Evolutionary conservation across 148 eudicot species (phyloP).

Genomic region (Talinum fruticosum): DNA sequence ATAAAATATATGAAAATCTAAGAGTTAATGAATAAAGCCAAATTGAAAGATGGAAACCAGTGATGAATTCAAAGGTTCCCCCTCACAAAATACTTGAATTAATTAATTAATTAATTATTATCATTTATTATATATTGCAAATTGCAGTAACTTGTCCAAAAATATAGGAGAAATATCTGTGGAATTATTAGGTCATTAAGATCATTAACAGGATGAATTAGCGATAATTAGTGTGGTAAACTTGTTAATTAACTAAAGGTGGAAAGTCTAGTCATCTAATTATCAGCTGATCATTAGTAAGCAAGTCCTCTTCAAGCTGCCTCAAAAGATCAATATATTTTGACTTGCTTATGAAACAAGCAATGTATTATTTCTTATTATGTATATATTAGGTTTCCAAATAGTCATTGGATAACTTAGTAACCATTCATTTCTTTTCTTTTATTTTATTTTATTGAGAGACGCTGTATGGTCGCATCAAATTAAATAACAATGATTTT

Average conservation of each 20-base stretch:
- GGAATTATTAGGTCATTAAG: not conserved
- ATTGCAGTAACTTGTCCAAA: not conserved
- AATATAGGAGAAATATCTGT: constrained; percentile 1
- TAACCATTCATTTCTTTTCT: too few relatives aligned
- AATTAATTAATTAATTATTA: too few relatives aligned
- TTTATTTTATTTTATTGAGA: too few relatives aligned
- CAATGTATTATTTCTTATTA: too few relatives aligned
- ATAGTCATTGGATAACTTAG: too few relatives aligned
- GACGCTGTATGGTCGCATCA: too few relatives aligned
- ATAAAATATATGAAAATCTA: too few relatives aligned
- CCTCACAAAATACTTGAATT: too few relatives aligned
- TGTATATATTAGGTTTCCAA: too few relatives aligned
- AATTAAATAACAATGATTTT: too few relatives aligned
- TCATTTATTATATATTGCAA: not conserved
- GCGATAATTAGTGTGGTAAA: not conserved
- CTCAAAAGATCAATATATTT: not conserved
- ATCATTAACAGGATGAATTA: not conserved
- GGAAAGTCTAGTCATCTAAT: not conserved
- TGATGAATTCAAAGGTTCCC: too few relatives aligned
- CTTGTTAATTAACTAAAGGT: not conserved
- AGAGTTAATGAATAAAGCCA: not conserved
- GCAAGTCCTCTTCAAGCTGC: not conserved
- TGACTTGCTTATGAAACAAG: not conserved
- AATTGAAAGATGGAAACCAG: not conserved
- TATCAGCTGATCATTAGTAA: not conserved